Evolutionary conservation across 1,139 yeast genomes (phyloP).

Genomic region (Wickerhamiella infanticola): DNA sequence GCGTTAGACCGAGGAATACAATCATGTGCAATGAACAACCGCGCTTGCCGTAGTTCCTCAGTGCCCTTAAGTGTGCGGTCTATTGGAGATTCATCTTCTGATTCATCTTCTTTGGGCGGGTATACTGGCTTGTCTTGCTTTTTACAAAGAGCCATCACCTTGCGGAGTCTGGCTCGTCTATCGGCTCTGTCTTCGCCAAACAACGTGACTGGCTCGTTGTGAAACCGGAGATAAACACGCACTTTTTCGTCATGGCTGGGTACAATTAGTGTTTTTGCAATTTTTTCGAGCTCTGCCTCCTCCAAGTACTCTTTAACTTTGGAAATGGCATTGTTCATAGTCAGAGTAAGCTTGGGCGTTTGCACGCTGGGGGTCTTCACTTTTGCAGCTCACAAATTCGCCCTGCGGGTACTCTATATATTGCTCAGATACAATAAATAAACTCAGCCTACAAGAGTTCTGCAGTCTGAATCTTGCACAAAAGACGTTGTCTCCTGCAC

Average conservation of each 20-base stretch:
- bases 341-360: background rate
- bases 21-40: slow-evolving; percentile 35
- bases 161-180: background rate
- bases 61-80: slow-evolving; percentile 28
- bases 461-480: background rate
- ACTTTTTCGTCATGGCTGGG: background rate
- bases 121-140: background rate
- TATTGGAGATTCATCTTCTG: background rate
- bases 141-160: background rate
- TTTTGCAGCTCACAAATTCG: too few species aligned
- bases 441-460: background rate
- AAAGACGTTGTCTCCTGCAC: background rate
- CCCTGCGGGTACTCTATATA: too few species aligned
- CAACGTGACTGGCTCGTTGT: background rate
- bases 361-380: too few species aligned
- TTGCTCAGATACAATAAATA: too few species aligned
- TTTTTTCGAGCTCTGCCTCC: background rate
- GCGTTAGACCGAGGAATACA: slow-evolving; percentile 35
- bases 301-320: background rate
- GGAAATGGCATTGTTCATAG: background rate
- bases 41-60: slow-evolving; percentile 36
- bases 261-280: background rate
- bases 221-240: background rate
- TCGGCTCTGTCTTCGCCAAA: background rate
- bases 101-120: background rate